These are phyloP conservation scores for Aspergillus leporis DNA, from an alignment of 495 filamentous ascomycete species.

Conservation along the genomic window DNA sequence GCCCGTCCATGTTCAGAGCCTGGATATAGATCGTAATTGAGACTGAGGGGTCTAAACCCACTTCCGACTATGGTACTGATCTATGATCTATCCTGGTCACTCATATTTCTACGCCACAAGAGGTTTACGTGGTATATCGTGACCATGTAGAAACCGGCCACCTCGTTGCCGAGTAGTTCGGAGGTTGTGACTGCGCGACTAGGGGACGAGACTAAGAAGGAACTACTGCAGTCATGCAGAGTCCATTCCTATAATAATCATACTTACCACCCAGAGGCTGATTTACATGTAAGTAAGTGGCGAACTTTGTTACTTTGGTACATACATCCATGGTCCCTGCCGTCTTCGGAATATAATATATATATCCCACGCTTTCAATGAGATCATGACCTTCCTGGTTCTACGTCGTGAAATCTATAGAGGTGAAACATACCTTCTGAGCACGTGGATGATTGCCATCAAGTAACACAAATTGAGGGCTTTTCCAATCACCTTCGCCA, in stretches of 20 bases:
- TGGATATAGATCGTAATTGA: neutral
- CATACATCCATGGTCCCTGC: neutral
- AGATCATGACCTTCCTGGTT: neutral
- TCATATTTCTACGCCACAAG: neutral
- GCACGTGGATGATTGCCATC: neutral
- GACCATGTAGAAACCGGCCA: neutral
- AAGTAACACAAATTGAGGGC: neutral
- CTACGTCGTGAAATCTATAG: neutral
- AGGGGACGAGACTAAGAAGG: neutral
- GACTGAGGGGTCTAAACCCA: neutral
- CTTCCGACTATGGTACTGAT: neutral
- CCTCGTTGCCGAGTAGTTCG: neutral
- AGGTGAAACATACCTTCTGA: neutral
- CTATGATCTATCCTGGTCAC: neutral
- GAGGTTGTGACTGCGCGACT: neutral
- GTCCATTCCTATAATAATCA: neutral
- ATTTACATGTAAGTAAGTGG: neutral
- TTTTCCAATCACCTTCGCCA: neutral
- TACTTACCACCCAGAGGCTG: neutral
- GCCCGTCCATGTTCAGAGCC: neutral
- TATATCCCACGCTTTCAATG: neutral
- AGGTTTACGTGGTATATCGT: neutral
- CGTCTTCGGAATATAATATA: neutral
- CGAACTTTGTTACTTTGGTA: neutral
- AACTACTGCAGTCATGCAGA: constrained; percentile 2